Evolutionary conservation across 106 monocot genomes (phyloP).

Genomic region (Iris macrosiphon): DNA sequence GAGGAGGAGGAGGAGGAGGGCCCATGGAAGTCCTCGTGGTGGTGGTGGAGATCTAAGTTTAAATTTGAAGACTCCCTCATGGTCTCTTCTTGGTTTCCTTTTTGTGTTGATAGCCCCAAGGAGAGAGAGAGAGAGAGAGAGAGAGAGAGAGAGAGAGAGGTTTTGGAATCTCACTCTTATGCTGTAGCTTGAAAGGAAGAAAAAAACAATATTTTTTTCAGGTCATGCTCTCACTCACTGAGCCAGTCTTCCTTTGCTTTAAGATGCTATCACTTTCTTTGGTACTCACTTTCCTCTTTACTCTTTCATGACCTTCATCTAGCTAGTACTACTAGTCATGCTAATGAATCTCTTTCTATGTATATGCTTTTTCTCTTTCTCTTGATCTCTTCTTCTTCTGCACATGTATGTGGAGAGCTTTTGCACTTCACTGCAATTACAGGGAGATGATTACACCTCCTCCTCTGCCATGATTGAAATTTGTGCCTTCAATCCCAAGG

Average conservation of each 20-base stretch:
- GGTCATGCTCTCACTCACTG: too few species aligned
- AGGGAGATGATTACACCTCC: constrained; percentile 11
- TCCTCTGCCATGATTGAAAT: constrained; percentile 1
- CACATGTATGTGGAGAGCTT: constrained; percentile 1
- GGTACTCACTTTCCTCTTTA: constrained; percentile 8
- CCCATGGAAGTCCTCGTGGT: constrained; percentile 11
- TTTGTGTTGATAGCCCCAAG: constrained; percentile 15
- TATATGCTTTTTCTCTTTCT: background rate
- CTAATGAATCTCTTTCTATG: too few species aligned
- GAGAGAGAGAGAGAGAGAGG: background rate
- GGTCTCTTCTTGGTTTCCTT: background rate
- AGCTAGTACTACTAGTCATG: too few species aligned
- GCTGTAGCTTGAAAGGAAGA: background rate
- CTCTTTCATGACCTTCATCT: background rate
- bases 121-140: background rate
- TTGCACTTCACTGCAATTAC: constrained; percentile 7
- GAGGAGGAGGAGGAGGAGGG: constrained; percentile 2
- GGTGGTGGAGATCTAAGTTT: constrained; percentile 9
- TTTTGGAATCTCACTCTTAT: constrained; percentile 7
- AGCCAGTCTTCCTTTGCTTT: background rate
- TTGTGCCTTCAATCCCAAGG: constrained; percentile 15
- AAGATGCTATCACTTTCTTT: too few species aligned
- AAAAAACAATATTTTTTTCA: too few species aligned
- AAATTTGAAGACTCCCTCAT: constrained; percentile 18
- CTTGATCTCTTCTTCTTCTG: background rate